Conservation (phyloP, 1,284 basidiomycete genomes). For the Sporisorium scitamineum region DNA sequence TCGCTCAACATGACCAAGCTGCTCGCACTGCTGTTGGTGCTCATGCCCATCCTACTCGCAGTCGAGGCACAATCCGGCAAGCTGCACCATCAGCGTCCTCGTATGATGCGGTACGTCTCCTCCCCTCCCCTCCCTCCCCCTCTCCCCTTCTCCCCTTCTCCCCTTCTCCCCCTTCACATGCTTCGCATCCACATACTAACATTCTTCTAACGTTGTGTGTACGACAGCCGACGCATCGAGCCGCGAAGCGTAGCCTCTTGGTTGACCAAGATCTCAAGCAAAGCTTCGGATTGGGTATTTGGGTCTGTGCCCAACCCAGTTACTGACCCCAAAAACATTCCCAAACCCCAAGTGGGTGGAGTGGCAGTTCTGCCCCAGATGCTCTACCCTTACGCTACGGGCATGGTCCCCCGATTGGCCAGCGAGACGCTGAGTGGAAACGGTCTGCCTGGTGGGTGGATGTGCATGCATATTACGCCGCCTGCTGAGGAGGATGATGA, state of each 20-base stretch:
- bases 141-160: background rate
- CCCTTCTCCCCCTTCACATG: background rate
- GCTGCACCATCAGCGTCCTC: conserved; percentile 1
- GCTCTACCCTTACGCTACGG: conserved; percentile 40
- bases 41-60: conserved; percentile 19
- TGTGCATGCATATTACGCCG: conserved; percentile 35
- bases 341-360: conserved; percentile 18
- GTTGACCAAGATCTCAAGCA: conserved; percentile 29
- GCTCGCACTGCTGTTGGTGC: conserved; percentile 16
- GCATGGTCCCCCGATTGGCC: conserved; percentile 33
- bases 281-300: conserved; percentile 39
- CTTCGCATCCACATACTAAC: no score
- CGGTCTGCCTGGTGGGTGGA: conserved; percentile 28
- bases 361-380: conserved; percentile 24
- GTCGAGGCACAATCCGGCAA: conserved; percentile 2
- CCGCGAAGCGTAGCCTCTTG: conserved; percentile 23
- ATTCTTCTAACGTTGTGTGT: background rate
- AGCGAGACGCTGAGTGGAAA: conserved; percentile 31
- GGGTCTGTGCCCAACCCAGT: conserved; percentile 12
- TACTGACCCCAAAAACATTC: conserved; percentile 2
- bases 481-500: background rate
- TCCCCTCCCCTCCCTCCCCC: background rate
- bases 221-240: conserved; percentile 6
- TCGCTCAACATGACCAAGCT: conserved; percentile 29
- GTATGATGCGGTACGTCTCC: conserved; percentile 14